Percentiles rank a stretch among this genome's conserved stretches.
phyloP scores from a whole-genome alignment of 2,329 filamentous ascomycete genomes.

The Botryotinia calthae region DNA sequence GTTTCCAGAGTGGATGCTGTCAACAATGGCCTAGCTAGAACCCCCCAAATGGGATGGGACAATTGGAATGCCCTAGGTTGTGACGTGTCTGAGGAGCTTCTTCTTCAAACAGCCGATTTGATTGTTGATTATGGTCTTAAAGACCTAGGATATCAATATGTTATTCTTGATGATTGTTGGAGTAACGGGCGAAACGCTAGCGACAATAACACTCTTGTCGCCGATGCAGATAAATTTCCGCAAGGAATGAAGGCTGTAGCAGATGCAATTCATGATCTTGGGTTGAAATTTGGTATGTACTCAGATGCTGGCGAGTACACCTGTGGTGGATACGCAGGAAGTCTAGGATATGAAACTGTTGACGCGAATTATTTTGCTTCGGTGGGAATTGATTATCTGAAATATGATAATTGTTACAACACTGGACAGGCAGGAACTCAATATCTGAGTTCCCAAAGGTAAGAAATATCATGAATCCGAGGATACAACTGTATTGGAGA shows the following conservation, averaged over 20 bases:
- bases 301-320: slow-evolving; percentile 46
- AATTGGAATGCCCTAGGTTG: slow-evolving; percentile 53
- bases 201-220: slow-evolving; percentile 44
- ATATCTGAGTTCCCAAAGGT: slow-evolving; percentile 43
- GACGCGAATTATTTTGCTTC: slow-evolving; percentile 52
- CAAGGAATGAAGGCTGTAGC: slow-evolving; percentile 48
- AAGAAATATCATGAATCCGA: background rate
- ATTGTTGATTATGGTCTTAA: slow-evolving; percentile 50
- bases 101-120: slow-evolving; percentile 47
- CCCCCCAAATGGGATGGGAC: slow-evolving; percentile 45
- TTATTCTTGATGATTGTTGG: slow-evolving; percentile 56
- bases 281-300: slow-evolving; percentile 54
- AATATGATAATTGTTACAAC: slow-evolving; percentile 59
- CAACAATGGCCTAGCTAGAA: slow-evolving; percentile 44
- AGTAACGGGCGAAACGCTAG: slow-evolving; percentile 44
- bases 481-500: background rate
- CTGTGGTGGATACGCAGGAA: slow-evolving; percentile 44
- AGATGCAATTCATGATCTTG: slow-evolving; percentile 47
- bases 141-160: slow-evolving; percentile 55
- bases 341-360: slow-evolving; percentile 49
- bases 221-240: slow-evolving; percentile 46
- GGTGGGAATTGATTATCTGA: slow-evolving; percentile 53
- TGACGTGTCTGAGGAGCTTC: slow-evolving; percentile 50
- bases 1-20: slow-evolving; percentile 31
- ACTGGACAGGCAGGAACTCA: slow-evolving; percentile 49